Conservation (phyloP, 148 eudicot species). For the Rhododendron williamsianum region DNA sequence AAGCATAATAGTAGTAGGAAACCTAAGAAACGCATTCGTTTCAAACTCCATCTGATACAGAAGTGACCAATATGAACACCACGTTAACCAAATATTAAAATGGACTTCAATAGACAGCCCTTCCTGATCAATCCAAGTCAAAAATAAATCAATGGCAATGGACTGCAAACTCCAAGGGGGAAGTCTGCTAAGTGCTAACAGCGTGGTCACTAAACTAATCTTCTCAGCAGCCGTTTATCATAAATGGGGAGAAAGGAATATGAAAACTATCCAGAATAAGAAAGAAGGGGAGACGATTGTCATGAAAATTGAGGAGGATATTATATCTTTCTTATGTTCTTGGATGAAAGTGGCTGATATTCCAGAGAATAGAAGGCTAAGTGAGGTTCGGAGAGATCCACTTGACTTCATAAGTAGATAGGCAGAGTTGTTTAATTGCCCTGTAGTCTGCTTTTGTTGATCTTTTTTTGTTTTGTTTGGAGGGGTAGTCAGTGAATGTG, state of each 20-base stretch:
- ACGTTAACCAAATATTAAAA: background rate
- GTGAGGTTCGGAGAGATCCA: background rate
- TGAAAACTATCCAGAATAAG: background rate
- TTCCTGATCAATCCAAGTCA: background rate
- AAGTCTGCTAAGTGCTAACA: background rate
- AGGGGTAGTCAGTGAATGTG: background rate
- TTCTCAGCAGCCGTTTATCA: background rate
- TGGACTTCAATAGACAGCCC: background rate
- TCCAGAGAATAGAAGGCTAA: background rate
- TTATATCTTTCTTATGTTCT: background rate
- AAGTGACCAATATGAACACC: background rate
- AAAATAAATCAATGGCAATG: background rate
- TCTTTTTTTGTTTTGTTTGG: background rate
- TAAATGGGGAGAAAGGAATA: background rate
- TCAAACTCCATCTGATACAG: background rate
- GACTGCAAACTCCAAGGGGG: too few species aligned
- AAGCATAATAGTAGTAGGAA: background rate
- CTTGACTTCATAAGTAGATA: background rate
- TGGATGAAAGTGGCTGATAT: background rate
- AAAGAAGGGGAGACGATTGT: background rate
- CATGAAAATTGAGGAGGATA: background rate
- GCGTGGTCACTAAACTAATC: background rate
- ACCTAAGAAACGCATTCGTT: background rate
- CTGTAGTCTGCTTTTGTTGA: background rate
- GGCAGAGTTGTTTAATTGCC: background rate